phyloP scores from a whole-genome alignment of 2,329 filamentous ascomycete species.

The Zopfia rhizophila region DNA sequence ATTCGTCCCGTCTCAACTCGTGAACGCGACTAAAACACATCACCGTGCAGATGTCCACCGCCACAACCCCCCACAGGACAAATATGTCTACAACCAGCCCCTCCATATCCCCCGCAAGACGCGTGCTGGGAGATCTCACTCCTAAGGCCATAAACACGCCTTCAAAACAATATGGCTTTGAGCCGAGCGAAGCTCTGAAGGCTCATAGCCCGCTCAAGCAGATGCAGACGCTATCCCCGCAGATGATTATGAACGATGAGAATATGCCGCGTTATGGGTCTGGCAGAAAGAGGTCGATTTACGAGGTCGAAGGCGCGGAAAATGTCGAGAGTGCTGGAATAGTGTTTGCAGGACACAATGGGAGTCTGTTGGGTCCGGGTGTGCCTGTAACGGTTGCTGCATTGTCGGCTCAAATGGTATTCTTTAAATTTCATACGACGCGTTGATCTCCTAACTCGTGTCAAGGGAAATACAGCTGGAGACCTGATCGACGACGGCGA shows the following conservation, averaged over 20 bases:
- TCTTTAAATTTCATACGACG: constrained; percentile 15
- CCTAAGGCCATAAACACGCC: constrained; percentile 47
- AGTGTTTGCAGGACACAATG: constrained; percentile 36
- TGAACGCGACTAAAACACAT: constrained; percentile 13
- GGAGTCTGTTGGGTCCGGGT: constrained; percentile 14
- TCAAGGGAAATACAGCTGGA: constrained; percentile 30
- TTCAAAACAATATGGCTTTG: constrained; percentile 30
- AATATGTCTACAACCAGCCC: constrained; percentile 41
- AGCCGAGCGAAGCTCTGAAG: constrained; percentile 34
- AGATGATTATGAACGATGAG: constrained; percentile 38
- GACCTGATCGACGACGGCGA: constrained; percentile 39
- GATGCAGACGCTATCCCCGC: constrained; percentile 35
- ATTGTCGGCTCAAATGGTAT: constrained; percentile 42
- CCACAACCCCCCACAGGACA: constrained; percentile 33
- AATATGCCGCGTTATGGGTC: constrained; percentile 33
- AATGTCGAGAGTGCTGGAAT: constrained; percentile 37
- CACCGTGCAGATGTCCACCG: constrained; percentile 20
- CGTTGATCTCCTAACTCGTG: constrained; percentile 31
- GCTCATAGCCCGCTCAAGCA: constrained; percentile 50
- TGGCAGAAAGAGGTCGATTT: constrained; percentile 48
- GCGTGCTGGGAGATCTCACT: constrained; percentile 47
- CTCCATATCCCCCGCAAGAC: constrained; percentile 42
- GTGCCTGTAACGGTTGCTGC: constrained; percentile 31
- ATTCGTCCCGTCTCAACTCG: constrained; percentile 15
- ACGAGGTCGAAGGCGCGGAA: constrained; percentile 48